phyloP scores from a whole-genome alignment of 2,329 filamentous ascomycete genomes.

The Pyrenochaeta sp. region DNA sequence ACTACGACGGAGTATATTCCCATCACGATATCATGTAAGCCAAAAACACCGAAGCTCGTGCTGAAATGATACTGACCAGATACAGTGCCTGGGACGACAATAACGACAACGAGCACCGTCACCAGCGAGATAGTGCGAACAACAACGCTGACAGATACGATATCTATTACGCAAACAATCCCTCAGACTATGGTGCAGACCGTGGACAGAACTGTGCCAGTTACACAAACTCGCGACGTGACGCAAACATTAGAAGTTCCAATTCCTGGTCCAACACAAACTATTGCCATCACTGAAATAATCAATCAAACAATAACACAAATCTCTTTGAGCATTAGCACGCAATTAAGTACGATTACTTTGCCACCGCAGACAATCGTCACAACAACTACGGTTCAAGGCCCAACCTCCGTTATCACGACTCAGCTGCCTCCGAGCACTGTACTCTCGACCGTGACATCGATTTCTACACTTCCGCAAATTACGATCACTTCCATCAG shows the following conservation, averaged over 20 bases:
- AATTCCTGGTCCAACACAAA: slow-evolving; percentile 7
- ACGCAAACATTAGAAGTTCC: slow-evolving; percentile 13
- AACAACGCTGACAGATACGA: slow-evolving; percentile 10
- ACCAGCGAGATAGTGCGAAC: slow-evolving; percentile 17
- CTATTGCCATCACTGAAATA: slow-evolving; percentile 11
- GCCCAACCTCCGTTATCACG: slow-evolving; percentile 19
- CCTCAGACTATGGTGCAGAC: slow-evolving; percentile 6
- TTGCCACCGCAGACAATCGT: slow-evolving; percentile 21
- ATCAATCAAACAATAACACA: slow-evolving; percentile 22
- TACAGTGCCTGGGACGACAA: slow-evolving; percentile 16
- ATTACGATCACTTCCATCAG: slow-evolving; percentile 8
- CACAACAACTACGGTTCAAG: slow-evolving; percentile 28
- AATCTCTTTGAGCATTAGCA: slow-evolving; percentile 26
- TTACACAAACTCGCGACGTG: neutral
- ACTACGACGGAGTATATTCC: slow-evolving; percentile 8
- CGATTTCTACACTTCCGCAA: slow-evolving; percentile 23
- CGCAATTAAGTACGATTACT: slow-evolving; percentile 27
- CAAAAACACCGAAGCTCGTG: neutral
- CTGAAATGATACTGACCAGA: neutral
- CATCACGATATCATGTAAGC: slow-evolving; percentile 11
- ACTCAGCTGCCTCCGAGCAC: slow-evolving; percentile 24
- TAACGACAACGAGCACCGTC: slow-evolving; percentile 18
- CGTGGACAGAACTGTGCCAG: neutral
- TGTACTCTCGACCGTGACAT: slow-evolving; percentile 28
- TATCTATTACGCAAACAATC: slow-evolving; percentile 11